phyloP scores from a whole-genome alignment of 495 filamentous ascomycete genomes.

The Talaromyces thailandensis region DNA sequence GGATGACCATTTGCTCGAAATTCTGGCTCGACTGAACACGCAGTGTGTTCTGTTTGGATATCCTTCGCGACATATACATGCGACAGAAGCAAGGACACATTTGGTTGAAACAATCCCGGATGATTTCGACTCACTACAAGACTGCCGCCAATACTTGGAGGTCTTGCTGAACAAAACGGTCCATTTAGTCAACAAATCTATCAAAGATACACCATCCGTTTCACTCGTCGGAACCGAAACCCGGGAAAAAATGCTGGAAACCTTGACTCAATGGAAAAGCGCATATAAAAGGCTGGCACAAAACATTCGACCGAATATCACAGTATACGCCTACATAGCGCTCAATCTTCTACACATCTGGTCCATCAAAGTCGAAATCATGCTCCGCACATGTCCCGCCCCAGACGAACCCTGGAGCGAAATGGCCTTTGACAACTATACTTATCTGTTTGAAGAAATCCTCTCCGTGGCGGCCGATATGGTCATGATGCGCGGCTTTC shows the following conservation, averaged over 20 bases:
- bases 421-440: conserved; percentile 31
- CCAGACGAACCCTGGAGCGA: conserved; percentile 16
- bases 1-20: conserved; percentile 1
- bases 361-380: conserved; percentile 39
- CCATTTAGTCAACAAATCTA: not conserved
- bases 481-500: not conserved
- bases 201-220: not conserved
- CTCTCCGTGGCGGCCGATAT: conserved; percentile 21
- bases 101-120: not conserved
- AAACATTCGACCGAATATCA: not conserved
- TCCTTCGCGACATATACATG: not conserved
- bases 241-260: not conserved
- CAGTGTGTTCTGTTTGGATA: conserved; percentile 2
- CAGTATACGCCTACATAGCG: not conserved
- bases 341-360: conserved; percentile 30
- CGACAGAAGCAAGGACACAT: not conserved
- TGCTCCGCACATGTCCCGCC: conserved; percentile 28
- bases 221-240: not conserved
- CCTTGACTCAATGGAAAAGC: not conserved
- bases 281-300: not conserved
- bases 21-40: conserved; percentile 2
- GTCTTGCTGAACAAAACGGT: not conserved
- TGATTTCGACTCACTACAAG: not conserved
- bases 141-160: conserved; percentile 2
- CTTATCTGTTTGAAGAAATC: conserved; percentile 25